A percentile compares a stretch with the other conserved stretches of the same genome.
Evolutionary conservation across 1,284 basidiomycete species (phyloP).

Genomic region (Cutaneotrichosporon curvatum): DNA sequence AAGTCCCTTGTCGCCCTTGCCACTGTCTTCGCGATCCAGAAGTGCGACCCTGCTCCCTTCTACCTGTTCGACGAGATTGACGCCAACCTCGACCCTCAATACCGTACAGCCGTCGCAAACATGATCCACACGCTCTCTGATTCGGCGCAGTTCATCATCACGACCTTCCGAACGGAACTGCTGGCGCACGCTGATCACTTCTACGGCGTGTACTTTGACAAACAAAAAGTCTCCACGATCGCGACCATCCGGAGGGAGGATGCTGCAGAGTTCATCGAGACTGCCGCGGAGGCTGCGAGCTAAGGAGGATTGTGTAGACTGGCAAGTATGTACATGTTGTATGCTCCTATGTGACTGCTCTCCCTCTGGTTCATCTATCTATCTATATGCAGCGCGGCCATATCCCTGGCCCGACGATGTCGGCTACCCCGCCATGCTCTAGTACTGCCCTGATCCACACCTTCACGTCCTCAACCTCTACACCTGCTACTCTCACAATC

Average conservation of each 20-base stretch:
- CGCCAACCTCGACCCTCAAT: conserved; percentile 95
- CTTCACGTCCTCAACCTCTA: conserved; percentile 40
- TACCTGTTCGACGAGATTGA: conserved; percentile 99
- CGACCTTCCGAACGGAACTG: conserved; percentile 97
- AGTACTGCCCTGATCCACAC: conserved; percentile 37
- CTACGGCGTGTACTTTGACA: conserved; percentile 98
- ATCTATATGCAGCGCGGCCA: conserved; percentile 37
- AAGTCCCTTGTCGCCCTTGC: conserved; percentile 96
- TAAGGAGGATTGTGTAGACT: not conserved
- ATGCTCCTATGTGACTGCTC: not conserved
- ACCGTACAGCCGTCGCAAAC: conserved; percentile 93
- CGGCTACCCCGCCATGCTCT: conserved; percentile 26
- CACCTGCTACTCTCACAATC: conserved; percentile 37
- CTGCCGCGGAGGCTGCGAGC: conserved; percentile 9
- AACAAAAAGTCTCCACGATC: conserved; percentile 72
- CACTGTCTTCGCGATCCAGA: conserved; percentile 94
- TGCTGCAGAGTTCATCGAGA: conserved; percentile 38
- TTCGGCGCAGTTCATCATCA: conserved; percentile 94
- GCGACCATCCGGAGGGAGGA: conserved; percentile 39
- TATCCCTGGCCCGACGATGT: conserved; percentile 40
- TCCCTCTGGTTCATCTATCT: not conserved
- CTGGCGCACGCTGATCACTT: conserved; percentile 75
- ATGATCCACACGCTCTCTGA: conserved; percentile 89
- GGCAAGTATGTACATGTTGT: conserved; percentile 1
- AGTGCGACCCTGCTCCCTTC: conserved; percentile 98